Conservation (phyloP, 2,329 filamentous ascomycete genomes). For the Ophiostoma montium region DNA sequence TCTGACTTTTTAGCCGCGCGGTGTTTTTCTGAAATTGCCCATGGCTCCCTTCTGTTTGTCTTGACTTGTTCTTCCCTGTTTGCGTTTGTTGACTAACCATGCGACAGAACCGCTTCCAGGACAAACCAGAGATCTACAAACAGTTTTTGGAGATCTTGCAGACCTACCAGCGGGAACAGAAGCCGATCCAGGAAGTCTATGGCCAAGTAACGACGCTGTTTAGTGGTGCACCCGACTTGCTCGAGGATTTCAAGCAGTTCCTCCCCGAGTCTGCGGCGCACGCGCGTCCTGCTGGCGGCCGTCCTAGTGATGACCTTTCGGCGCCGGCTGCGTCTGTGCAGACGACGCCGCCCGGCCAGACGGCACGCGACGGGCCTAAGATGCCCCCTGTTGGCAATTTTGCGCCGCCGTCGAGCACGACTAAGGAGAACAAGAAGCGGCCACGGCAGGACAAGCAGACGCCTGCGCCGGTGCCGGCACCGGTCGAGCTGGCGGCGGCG, state of each 20-base stretch:
- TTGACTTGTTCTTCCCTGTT: not conserved
- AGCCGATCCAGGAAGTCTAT: slow-evolving; percentile 97
- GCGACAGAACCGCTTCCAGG: slow-evolving; percentile 78
- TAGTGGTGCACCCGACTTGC: slow-evolving; percentile 78
- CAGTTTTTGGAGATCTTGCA: slow-evolving; percentile 97
- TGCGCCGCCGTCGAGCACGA: slow-evolving; percentile 64
- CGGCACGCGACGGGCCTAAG: slow-evolving; percentile 49
- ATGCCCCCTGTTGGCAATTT: slow-evolving; percentile 95
- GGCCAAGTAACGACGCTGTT: slow-evolving; percentile 91
- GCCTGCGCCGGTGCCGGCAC: slow-evolving; percentile 32
- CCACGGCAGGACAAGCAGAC: slow-evolving; percentile 45
- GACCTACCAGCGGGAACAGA: slow-evolving; percentile 94
- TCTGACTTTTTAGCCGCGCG: not conserved
- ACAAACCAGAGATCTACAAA: slow-evolving; percentile 97
- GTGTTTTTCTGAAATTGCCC: not conserved
- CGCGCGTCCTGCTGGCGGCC: slow-evolving; percentile 41
- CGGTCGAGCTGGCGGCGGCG: slow-evolving; percentile 25
- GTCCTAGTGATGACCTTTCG: slow-evolving; percentile 52
- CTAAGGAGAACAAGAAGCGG: slow-evolving; percentile 84
- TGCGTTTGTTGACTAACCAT: not conserved
- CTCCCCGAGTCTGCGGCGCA: slow-evolving; percentile 69
- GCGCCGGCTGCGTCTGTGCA: slow-evolving; percentile 30
- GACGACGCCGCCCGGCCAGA: slow-evolving; percentile 39
- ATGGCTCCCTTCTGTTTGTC: not conserved
- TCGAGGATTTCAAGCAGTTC: slow-evolving; percentile 98